phyloP scores from a whole-genome alignment of 345 rosid species.

The Eucalyptus albens region DNA sequence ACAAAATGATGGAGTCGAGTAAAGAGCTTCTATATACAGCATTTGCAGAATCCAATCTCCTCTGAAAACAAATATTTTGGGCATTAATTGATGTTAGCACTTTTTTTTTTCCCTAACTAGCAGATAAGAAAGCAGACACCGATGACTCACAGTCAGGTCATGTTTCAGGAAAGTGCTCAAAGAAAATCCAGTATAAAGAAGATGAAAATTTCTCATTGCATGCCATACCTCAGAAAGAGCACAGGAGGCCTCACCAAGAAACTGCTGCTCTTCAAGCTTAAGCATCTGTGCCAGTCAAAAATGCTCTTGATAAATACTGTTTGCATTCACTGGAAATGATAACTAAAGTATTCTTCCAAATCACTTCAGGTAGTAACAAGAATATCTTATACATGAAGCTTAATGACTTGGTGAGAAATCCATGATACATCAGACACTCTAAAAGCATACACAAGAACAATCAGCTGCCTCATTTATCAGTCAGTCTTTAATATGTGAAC shows the following conservation, averaged over 20 bases:
- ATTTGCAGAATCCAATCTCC: neutral
- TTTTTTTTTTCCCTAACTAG: neutral
- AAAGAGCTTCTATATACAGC: neutral
- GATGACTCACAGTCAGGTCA: neutral
- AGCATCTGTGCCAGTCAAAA: slow-evolving; percentile 39
- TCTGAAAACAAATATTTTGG: neutral
- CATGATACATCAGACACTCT: neutral
- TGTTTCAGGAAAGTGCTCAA: neutral
- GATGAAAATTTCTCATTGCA: neutral
- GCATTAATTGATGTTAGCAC: neutral
- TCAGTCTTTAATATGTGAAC: neutral
- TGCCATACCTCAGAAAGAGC: slow-evolving; percentile 44
- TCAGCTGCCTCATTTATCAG: neutral
- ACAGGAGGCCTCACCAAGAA: slow-evolving; percentile 60
- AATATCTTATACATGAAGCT: neutral
- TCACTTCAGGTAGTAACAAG: neutral
- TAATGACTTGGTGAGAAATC: neutral
- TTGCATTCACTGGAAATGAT: neutral
- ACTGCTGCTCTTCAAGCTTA: slow-evolving; percentile 65
- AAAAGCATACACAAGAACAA: neutral
- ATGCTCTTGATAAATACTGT: neutral
- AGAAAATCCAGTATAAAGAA: neutral
- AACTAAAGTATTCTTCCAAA: neutral
- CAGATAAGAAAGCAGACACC: neutral
- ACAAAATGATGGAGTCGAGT: neutral